phyloP scores from a whole-genome alignment of 768 basidiomycete species.

The Hypsizygus marmoreus region DNA sequence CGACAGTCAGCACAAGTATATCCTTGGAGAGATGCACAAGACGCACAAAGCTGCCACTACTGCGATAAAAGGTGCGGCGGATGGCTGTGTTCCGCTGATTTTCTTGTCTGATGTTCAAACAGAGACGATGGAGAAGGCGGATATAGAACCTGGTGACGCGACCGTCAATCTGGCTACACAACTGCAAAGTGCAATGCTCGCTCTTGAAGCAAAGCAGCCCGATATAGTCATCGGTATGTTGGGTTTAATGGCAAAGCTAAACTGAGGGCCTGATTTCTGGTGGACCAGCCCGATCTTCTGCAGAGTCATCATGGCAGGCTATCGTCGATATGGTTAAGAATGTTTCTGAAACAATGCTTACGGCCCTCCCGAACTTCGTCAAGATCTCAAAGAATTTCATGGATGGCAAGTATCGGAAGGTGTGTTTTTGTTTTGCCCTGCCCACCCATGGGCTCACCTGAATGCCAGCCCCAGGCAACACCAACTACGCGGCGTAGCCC shows the following conservation, averaged over 20 bases:
- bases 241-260: no score
- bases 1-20: slow-evolving; percentile 88
- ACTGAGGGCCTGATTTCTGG: slow-evolving; percentile 7
- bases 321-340: slow-evolving; percentile 79
- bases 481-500: slow-evolving; percentile 72
- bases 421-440: slow-evolving; percentile 27
- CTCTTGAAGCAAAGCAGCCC: slow-evolving; percentile 63
- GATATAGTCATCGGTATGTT: slow-evolving; percentile 68
- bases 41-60: slow-evolving; percentile 55
- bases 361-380: slow-evolving; percentile 93
- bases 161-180: slow-evolving; percentile 52
- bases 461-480: slow-evolving; percentile 28
- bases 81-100: slow-evolving; percentile 11
- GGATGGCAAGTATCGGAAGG: slow-evolving; percentile 92
- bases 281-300: slow-evolving; percentile 64
- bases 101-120: slow-evolving; percentile 10
- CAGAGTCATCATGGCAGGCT: slow-evolving; percentile 81
- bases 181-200: slow-evolving; percentile 58
- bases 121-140: slow-evolving; percentile 53
- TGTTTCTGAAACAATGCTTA: slow-evolving; percentile 81
- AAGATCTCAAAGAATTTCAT: slow-evolving; percentile 87
- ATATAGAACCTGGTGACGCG: slow-evolving; percentile 39
- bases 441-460: neutral
- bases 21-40: slow-evolving; percentile 74
- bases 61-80: slow-evolving; percentile 51